Percentiles rank a stretch among this genome's conserved stretches.
These are phyloP conservation scores for Apiotrichum sp. DNA, from an alignment of 1,284 basidiomycete genomes.

Conservation along the genomic window DNA sequence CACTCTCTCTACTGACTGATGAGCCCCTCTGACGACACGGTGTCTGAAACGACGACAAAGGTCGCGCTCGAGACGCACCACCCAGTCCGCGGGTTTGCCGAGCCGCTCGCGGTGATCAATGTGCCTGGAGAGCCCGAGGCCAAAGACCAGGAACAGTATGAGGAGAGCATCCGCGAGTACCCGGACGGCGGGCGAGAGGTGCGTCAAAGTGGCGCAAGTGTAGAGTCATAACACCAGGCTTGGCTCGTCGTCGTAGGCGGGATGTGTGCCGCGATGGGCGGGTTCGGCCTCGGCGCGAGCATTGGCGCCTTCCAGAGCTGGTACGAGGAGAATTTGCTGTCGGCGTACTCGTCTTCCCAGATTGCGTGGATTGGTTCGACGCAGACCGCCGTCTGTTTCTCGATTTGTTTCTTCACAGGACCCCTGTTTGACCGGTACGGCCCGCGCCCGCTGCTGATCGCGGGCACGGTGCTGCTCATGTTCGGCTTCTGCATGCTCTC, in stretches of 20 bases:
- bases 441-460: slow-evolving; percentile 20
- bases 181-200: too few species aligned
- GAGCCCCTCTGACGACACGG: too few species aligned
- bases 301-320: slow-evolving; percentile 20
- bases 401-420: slow-evolving; percentile 25
- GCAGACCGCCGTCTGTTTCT: slow-evolving; percentile 27
- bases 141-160: too few species aligned
- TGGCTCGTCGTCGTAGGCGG: slow-evolving; percentile 13
- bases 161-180: too few species aligned
- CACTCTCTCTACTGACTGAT: too few species aligned
- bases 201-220: too few species aligned
- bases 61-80: too few species aligned
- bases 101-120: too few species aligned
- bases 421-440: slow-evolving; percentile 31
- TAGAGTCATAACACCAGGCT: slow-evolving; percentile 2
- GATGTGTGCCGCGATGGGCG: slow-evolving; percentile 15
- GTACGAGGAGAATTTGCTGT: slow-evolving; percentile 21
- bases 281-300: slow-evolving; percentile 15
- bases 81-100: too few species aligned
- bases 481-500: slow-evolving; percentile 24
- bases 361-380: slow-evolving; percentile 30
- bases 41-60: too few species aligned
- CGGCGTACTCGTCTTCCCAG: slow-evolving; percentile 19
- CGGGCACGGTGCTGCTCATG: slow-evolving; percentile 16
- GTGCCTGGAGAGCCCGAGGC: too few species aligned